phyloP scores from a whole-genome alignment of 192 early-diverging fungal species.

The Obelidium mucronatum region DNA sequence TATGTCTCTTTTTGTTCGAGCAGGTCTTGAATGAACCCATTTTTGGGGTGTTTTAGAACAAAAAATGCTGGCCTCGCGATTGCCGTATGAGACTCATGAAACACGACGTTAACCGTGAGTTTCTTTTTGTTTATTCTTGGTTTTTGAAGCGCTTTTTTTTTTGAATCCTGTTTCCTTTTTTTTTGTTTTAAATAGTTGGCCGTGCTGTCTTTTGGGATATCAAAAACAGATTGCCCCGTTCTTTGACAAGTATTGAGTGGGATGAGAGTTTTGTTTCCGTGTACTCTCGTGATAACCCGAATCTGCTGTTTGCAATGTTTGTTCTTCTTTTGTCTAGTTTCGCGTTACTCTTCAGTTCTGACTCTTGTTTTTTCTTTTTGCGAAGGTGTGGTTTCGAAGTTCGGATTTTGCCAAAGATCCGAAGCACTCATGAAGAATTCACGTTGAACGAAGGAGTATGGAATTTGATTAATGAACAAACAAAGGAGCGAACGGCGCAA shows the following conservation, averaged over 20 bases:
- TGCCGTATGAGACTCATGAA: constrained; percentile 99
- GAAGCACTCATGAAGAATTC: constrained; percentile 86
- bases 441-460: constrained; percentile 88
- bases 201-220: constrained; percentile 99
- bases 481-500: constrained; percentile 97
- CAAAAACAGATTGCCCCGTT: constrained; percentile 95
- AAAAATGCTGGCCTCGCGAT: constrained; percentile 99
- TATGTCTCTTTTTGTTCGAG: neutral
- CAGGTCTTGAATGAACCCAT: neutral
- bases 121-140: neutral
- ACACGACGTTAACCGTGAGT: constrained; percentile 87
- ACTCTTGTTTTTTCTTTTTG: neutral
- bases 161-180: too few species aligned
- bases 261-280: constrained; percentile 96
- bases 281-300: constrained; percentile 98
- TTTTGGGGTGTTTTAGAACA: constrained; percentile 60
- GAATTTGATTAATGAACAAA: constrained; percentile 96
- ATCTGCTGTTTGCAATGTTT: constrained; percentile 87
- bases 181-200: constrained; percentile 59
- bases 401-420: constrained; percentile 92
- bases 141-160: neutral
- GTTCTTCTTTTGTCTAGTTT: neutral
- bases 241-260: constrained; percentile 98
- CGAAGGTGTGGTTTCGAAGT: constrained; percentile 88
- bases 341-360: neutral